These are phyloP conservation scores for Hanseniaspora sp. DNA, from an alignment of 1,139 yeast genomes.

Conservation along the genomic window DNA sequence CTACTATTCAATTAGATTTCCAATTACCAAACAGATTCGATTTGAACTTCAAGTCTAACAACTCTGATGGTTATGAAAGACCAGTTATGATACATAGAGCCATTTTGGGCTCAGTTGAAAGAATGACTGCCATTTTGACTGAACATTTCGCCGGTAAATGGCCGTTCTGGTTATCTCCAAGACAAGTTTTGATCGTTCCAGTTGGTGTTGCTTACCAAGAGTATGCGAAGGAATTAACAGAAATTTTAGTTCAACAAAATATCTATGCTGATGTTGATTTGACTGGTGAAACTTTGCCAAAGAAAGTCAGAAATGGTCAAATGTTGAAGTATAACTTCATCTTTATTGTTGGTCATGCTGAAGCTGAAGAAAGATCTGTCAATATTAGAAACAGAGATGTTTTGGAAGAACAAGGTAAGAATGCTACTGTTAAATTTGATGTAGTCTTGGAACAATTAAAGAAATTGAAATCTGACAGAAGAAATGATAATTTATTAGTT, in stretches of 20 bases:
- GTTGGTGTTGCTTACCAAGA: slow-evolving; percentile 87
- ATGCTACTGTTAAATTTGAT: slow-evolving; percentile 63
- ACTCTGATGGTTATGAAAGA: slow-evolving; percentile 36
- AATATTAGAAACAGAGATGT: slow-evolving; percentile 91
- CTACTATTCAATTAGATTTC: slow-evolving; percentile 95
- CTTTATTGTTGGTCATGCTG: slow-evolving; percentile 93
- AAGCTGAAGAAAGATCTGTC: slow-evolving; percentile 63
- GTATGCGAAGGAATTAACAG: slow-evolving; percentile 72
- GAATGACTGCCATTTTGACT: slow-evolving; percentile 94
- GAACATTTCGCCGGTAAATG: slow-evolving; percentile 97
- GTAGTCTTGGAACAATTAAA: slow-evolving; percentile 58
- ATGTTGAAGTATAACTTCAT: slow-evolving; percentile 83
- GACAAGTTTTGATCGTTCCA: slow-evolving; percentile 89
- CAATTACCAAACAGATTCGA: slow-evolving; percentile 89
- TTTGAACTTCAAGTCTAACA: slow-evolving; percentile 68
- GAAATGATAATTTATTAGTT: slow-evolving; percentile 46
- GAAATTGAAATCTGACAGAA: slow-evolving; percentile 53
- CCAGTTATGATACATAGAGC: slow-evolving; percentile 99
- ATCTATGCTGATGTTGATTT: slow-evolving; percentile 88
- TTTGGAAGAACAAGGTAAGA: slow-evolving; percentile 75
- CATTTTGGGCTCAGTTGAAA: slow-evolving; percentile 90
- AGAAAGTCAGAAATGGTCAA: slow-evolving; percentile 95
- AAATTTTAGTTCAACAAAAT: slow-evolving; percentile 52
- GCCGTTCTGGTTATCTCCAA: slow-evolving; percentile 99
- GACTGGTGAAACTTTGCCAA: slow-evolving; percentile 87